Evolutionary conservation across 495 filamentous ascomycete genomes (phyloP), one percentile per base, ranked within the genome.

Genomic region (Penicillium roqueforti): DNA sequence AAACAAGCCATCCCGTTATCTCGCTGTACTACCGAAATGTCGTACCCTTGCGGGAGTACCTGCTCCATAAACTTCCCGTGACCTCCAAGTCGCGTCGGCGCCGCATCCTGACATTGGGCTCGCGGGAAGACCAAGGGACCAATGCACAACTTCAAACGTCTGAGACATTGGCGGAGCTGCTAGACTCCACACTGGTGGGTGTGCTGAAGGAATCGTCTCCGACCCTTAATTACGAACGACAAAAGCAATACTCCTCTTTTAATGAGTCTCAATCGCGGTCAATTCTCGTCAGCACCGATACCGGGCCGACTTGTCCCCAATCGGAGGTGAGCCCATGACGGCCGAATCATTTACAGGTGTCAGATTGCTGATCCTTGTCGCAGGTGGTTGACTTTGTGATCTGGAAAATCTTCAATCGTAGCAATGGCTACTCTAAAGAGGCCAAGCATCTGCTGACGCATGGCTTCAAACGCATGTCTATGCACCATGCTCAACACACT

Each of bases 361-460:
- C 49, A 31, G 37, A 13, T 46, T 18, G 45, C 65, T 70, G 41
- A 71, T 64, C 59, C 53, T 56, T 49, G 54, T 47, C 39, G 34
- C 58, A 97, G 88, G 79, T 95, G 56, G 80, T 97, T 46, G 88
- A 96, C 69, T 95, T 89, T 63, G 85, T 84, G 10, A 84, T 97
- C 26, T 87, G 81, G 73, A 73, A 79, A 3, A 69, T 96, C 3
- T 95, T 96, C 69, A 82, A 80, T 14, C 78, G 76, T 45, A 39
- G 40, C n/a, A 70, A 63, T 41, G 55, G 78, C 45, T 68, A 70
- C 1, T 68, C 66, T 34, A 67, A 73, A n/a, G 81, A 76, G 65
- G 83, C 84, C 0, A 76, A 82, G 40, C 89, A 96, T 71, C 59
- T 95, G 5, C 77, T 96, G 10, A 87, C 86, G 55, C 83, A 91